phyloP scores from a whole-genome alignment of 208 protist genomes.

The Phytomonas sp. region DNA sequence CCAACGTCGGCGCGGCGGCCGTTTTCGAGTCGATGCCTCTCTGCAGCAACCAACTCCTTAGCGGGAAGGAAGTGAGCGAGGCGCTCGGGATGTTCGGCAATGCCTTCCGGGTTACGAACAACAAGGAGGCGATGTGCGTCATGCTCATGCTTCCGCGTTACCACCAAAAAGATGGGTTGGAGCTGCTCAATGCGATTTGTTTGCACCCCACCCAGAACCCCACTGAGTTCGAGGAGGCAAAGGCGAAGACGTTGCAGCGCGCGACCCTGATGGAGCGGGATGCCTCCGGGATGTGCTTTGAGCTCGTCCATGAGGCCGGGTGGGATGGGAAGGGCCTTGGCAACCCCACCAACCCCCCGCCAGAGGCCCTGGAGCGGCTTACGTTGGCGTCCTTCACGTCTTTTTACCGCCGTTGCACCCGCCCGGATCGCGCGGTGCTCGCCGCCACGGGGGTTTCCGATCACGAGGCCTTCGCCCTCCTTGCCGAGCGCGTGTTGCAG shows the following conservation, averaged over 20 bases:
- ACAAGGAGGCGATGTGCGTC: slow-evolving; percentile 74
- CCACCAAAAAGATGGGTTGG: slow-evolving; percentile 62
- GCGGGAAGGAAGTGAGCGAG: slow-evolving; percentile 46
- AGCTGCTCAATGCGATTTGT: slow-evolving; percentile 70
- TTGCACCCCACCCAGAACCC: slow-evolving; percentile 55
- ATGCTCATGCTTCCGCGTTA: slow-evolving; percentile 80
- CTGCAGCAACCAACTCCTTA: slow-evolving; percentile 45
- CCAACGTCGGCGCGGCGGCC: slow-evolving; percentile 44
- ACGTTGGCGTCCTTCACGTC: slow-evolving; percentile 51
- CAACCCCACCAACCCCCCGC: slow-evolving; percentile 42
- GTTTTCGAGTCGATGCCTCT: slow-evolving; percentile 78
- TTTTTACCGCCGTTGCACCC: slow-evolving; percentile 58
- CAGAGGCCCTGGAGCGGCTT: slow-evolving; percentile 45
- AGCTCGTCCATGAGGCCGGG: slow-evolving; percentile 84
- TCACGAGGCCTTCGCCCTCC: slow-evolving; percentile 53
- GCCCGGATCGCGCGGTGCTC: slow-evolving; percentile 62
- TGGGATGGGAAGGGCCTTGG: slow-evolving; percentile 75
- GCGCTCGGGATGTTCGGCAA: slow-evolving; percentile 64
- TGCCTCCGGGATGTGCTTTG: slow-evolving; percentile 76
- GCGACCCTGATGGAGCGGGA: slow-evolving; percentile 44
- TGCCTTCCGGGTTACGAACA: slow-evolving; percentile 77
- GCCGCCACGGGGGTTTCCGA: slow-evolving; percentile 76
- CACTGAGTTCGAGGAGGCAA: slow-evolving; percentile 62
- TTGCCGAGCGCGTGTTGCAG: slow-evolving; percentile 47
- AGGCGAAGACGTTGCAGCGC: slow-evolving; percentile 46